Evolutionary conservation across 345 rosid genomes (phyloP).

Genomic region (Pugionium cornutum): DNA sequence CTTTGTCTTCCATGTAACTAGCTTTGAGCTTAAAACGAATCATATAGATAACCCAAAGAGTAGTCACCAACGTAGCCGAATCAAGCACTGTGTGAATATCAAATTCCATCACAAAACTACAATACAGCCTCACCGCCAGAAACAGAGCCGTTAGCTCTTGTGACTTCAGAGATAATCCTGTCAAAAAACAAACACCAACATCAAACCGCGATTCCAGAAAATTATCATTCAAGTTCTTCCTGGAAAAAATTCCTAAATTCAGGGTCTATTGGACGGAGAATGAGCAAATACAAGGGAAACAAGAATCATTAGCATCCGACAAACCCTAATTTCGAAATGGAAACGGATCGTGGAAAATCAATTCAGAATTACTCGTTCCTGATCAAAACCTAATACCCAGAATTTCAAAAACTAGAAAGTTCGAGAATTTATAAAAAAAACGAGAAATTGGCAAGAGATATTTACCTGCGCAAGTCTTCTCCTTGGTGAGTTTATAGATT

Average conservation of each 20-base stretch:
- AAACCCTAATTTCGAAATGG: constrained; percentile 16
- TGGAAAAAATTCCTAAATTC: background rate
- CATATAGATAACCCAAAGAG: constrained; percentile 89
- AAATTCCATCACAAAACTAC: constrained; percentile 93
- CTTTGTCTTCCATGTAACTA: constrained; percentile 89
- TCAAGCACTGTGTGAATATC: constrained; percentile 88
- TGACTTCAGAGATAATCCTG: constrained; percentile 81
- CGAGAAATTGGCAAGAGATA: background rate
- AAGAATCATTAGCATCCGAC: too few relatives aligned
- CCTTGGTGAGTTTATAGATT: constrained; percentile 85
- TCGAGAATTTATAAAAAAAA: background rate
- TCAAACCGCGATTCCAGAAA: background rate
- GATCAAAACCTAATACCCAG: constrained; percentile 11
- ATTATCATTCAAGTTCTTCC: background rate
- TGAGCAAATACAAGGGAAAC: background rate
- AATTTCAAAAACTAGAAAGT: background rate
- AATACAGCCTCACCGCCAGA: constrained; percentile 76
- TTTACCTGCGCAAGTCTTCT: constrained; percentile 85
- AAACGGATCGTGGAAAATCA: background rate
- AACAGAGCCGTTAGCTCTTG: constrained; percentile 90
- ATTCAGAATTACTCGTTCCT: background rate
- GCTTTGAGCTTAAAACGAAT: constrained; percentile 76
- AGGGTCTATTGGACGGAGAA: background rate
- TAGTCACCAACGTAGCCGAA: constrained; percentile 70
- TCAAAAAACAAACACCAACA: background rate